Evolutionary conservation across 2,329 filamentous ascomycete species (phyloP).

Genomic region (Botryosphaeria dothidea): DNA sequence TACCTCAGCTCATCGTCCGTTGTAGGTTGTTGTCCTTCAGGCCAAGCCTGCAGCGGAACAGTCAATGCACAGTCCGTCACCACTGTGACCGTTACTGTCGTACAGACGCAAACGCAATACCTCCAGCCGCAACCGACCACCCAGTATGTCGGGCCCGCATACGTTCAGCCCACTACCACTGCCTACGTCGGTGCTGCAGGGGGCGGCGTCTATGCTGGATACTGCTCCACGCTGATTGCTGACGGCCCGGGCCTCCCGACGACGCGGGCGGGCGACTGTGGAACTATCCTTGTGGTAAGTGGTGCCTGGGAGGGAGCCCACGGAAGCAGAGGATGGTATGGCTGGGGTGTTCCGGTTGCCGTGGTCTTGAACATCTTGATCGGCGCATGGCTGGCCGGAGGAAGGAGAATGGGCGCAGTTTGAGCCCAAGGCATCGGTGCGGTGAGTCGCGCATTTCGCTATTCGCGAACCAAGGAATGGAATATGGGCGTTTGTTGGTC

Average conservation of each 20-base stretch:
- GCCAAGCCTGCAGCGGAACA: conserved; percentile 33
- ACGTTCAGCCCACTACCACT: conserved; percentile 29
- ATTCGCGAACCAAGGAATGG: neutral
- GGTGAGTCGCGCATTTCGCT: neutral
- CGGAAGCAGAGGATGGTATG: neutral
- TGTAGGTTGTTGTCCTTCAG: conserved; percentile 40
- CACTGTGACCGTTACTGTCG: conserved; percentile 36
- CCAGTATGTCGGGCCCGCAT: conserved; percentile 5
- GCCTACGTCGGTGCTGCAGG: conserved; percentile 28
- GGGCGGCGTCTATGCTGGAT: conserved; percentile 28
- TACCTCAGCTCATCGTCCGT: conserved; percentile 33
- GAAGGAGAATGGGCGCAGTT: conserved; percentile 20
- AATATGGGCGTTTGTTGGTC: neutral
- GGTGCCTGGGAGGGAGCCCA: conserved; percentile 17
- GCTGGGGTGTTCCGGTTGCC: neutral
- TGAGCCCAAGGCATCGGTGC: conserved; percentile 20
- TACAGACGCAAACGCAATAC: conserved; percentile 10
- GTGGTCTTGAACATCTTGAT: conserved; percentile 22
- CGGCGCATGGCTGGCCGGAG: conserved; percentile 25
- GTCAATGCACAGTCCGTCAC: conserved; percentile 35
- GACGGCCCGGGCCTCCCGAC: conserved; percentile 36
- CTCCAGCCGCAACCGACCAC: conserved; percentile 28
- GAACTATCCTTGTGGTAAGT: conserved; percentile 39
- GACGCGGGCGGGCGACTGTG: conserved; percentile 35
- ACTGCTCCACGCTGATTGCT: conserved; percentile 39